These are phyloP conservation scores for Gymnopilus dilepis DNA, from an alignment of 768 basidiomycete genomes.

Conservation along the genomic window DNA sequence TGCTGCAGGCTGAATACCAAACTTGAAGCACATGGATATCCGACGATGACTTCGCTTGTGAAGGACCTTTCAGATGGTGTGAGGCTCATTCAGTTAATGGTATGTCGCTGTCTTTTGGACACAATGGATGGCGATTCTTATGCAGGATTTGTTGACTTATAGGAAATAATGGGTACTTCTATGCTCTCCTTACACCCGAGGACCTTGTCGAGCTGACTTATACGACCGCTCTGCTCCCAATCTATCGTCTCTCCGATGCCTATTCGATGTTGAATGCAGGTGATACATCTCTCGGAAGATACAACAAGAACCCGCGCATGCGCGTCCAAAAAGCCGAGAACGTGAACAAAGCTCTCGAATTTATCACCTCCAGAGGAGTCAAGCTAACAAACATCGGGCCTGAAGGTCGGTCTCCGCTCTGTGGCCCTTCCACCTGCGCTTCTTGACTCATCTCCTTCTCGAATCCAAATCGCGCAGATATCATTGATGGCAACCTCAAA, in stretches of 20 bases:
- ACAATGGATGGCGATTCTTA: not conserved
- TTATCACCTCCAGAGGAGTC: slow-evolving; percentile 92
- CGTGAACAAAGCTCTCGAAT: slow-evolving; percentile 94
- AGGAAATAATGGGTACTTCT: slow-evolving; percentile 94
- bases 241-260: not conserved
- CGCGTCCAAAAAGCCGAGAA: slow-evolving; percentile 98
- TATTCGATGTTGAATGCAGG: slow-evolving; percentile 46
- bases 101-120: slow-evolving; percentile 28
- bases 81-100: slow-evolving; percentile 94
- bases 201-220: not conserved
- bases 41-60: slow-evolving; percentile 88
- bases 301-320: slow-evolving; percentile 89
- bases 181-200: not conserved
- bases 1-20: slow-evolving; percentile 89
- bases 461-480: slow-evolving; percentile 58
- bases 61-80: slow-evolving; percentile 95
- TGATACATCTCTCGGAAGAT: slow-evolving; percentile 91
- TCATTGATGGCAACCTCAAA: slow-evolving; percentile 98
- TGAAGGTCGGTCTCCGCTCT: slow-evolving; percentile 61
- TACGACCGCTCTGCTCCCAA: not conserved
- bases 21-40: slow-evolving; percentile 82
- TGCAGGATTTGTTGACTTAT: slow-evolving; percentile 9
- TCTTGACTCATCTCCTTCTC: slow-evolving; percentile 6
- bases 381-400: slow-evolving; percentile 98
- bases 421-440: slow-evolving; percentile 2